Evolutionary conservation across 139 green algal genomes (phyloP).

Genomic region (Chlorella sp.): DNA sequence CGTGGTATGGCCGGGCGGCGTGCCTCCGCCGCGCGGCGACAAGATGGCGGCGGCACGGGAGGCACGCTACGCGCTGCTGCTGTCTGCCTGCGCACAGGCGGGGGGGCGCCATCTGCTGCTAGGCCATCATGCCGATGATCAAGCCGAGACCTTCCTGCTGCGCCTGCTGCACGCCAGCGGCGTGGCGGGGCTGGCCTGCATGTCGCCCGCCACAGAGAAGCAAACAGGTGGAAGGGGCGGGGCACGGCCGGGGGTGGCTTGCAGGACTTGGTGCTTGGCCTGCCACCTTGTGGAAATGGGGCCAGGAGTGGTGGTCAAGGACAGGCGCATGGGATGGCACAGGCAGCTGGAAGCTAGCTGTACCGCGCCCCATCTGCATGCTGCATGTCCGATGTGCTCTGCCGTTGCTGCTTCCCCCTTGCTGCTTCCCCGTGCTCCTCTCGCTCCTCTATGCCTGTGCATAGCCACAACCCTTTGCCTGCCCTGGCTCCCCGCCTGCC

Average conservation of each 20-base stretch:
- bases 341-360: not conserved
- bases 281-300: no score
- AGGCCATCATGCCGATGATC: constrained; percentile 65
- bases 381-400: not conserved
- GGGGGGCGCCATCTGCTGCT: constrained; percentile 46
- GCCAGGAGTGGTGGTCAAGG: not conserved
- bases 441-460: not conserved
- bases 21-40: not conserved
- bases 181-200: constrained; percentile 60
- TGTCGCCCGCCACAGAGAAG: constrained; percentile 21
- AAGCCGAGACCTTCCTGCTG: constrained; percentile 67
- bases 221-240: not conserved
- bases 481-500: not conserved
- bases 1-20: constrained; percentile 40
- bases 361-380: no score
- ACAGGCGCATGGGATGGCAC: not conserved
- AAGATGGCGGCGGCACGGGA: constrained; percentile 47
- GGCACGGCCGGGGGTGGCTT: no score
- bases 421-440: not conserved
- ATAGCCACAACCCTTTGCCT: not conserved
- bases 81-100: constrained; percentile 19
- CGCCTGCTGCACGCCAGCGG: constrained; percentile 59
- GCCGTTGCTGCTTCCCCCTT: not conserved
- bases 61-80: constrained; percentile 49
- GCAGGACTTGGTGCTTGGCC: no score